Base-by-base conservation (phyloP, 768 basidiomycete species). In the Gloeophyllum trabeum region DNA sequence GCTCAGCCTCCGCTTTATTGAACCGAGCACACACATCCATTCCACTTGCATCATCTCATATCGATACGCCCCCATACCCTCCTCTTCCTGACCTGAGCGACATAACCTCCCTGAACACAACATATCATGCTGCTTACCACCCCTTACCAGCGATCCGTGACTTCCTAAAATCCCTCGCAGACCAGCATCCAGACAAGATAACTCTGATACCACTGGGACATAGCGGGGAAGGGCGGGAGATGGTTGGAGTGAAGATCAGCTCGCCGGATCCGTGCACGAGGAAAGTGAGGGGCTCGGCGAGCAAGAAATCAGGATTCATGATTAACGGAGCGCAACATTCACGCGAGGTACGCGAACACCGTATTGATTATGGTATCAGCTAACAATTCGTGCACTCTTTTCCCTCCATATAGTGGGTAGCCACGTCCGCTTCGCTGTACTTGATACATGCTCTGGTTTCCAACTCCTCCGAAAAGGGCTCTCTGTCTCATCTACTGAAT, bases 321-420 rank as follows among this genome's bases (percentile, higher is more conserved):
- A 65, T 90, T 26, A 61, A 75, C 2, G 81, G 81, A 13, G 79
- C 81, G 0, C 81, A 82, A 52, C 85, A 89, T 55, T 81, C 80
- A 14, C 64, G 85, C 35, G 85, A 85, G 68, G 81, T 79, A 39
- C 24, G 74, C 58, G 3, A n/a, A n/a, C n/a, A n/a, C n/a, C n/a
- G n/a, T n/a, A n/a, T n/a, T n/a, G n/a, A n/a, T n/a, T n/a, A n/a
- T n/a, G n/a, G n/a, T n/a, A n/a, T n/a, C n/a, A n/a, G n/a, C n/a
- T n/a, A n/a, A n/a, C n/a, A n/a, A n/a, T n/a, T n/a, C n/a, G n/a
- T n/a, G n/a, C n/a, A n/a, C n/a, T 5, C 19, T 20, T 38, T 36
- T 49, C 49, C 16, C 47, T 42, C 43, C 44, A 40, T 25, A 6
- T 30, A 88, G 81, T 92, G 89, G 89, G 71, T 92, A 40, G 80